phyloP scores from a whole-genome alignment of 2,329 filamentous ascomycete species.

The Seiridium unicorne region DNA sequence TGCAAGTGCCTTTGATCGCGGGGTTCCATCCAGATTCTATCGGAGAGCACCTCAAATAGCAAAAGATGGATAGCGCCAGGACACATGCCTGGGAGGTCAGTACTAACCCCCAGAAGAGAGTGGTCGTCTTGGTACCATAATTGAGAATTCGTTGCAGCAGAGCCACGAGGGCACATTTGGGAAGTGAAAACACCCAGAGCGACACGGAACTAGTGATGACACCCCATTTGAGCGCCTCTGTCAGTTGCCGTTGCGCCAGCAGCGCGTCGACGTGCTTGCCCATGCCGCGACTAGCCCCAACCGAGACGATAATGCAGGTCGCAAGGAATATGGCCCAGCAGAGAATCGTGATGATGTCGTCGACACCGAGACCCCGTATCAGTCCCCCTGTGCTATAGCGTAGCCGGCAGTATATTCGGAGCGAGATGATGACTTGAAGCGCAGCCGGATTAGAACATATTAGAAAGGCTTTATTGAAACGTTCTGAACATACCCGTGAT shows the following conservation, averaged over 20 bases:
- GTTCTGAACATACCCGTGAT: background rate
- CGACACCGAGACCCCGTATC: conserved; percentile 21
- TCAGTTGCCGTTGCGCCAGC: conserved; percentile 13
- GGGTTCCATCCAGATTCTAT: conserved; percentile 9
- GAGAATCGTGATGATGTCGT: conserved; percentile 28
- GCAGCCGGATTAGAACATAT: no score
- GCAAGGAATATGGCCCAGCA: conserved; percentile 25
- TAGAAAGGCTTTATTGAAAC: no score
- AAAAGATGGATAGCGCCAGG: conserved; percentile 21
- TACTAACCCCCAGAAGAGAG: conserved; percentile 28
- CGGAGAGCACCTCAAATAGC: conserved; percentile 7
- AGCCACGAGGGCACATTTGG: conserved; percentile 31
- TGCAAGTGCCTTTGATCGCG: background rate
- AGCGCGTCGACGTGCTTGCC: conserved; percentile 19
- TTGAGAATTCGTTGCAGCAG: conserved; percentile 28
- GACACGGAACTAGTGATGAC: conserved; percentile 27
- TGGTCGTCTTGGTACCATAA: conserved; percentile 24
- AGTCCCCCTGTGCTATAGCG: conserved; percentile 11
- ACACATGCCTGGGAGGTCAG: conserved; percentile 29
- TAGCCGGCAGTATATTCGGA: conserved; percentile 24
- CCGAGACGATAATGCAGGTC: conserved; percentile 26
- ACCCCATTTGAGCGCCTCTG: conserved; percentile 26
- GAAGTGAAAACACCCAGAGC: conserved; percentile 32
- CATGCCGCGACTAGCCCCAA: conserved; percentile 23
- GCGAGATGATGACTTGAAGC: conserved; percentile 20